phyloP scores from a whole-genome alignment of 345 rosid genomes.

The Hevea brasiliensis region DNA sequence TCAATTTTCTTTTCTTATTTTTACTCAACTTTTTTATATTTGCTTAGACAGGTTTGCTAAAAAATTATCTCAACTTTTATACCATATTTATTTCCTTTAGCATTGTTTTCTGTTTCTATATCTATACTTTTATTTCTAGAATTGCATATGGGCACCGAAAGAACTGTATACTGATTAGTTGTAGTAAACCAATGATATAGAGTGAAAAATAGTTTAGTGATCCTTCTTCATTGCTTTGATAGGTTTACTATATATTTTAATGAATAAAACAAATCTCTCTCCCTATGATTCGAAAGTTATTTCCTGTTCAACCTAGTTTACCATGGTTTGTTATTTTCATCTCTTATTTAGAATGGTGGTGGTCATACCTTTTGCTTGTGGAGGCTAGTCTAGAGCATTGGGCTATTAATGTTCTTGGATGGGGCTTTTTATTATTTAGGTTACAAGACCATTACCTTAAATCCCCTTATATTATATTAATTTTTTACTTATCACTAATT shows the following conservation, averaged over 20 bases:
- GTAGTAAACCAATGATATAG: conserved; percentile 50
- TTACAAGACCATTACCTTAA: no score
- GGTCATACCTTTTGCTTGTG: conserved; percentile 66
- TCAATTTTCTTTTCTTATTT: no score
- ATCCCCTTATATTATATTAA: neutral
- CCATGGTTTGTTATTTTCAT: conserved; percentile 31
- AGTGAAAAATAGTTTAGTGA: conserved; percentile 49
- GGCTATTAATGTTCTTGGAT: conserved; percentile 92
- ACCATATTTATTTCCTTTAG: no score
- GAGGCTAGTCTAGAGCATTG: conserved; percentile 75
- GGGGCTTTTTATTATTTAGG: conserved; percentile 91
- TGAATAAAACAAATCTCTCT: neutral
- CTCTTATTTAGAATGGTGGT: conserved; percentile 85
- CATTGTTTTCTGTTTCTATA: no score
- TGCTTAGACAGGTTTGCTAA: no score
- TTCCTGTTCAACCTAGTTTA: no score
- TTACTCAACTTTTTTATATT: no score
- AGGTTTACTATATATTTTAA: conserved; percentile 42
- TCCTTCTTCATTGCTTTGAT: conserved; percentile 90
- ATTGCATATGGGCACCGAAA: conserved; percentile 48
- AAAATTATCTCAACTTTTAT: no score
- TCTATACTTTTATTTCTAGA: no score
- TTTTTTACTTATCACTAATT: neutral
- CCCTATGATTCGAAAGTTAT: neutral
- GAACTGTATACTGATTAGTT: conserved; percentile 67